Percentiles rank a stretch among this genome's conserved stretches.
Conservation (phyloP, 2,329 filamentous ascomycete species). For the Chaetomiaceae sp. region DNA sequence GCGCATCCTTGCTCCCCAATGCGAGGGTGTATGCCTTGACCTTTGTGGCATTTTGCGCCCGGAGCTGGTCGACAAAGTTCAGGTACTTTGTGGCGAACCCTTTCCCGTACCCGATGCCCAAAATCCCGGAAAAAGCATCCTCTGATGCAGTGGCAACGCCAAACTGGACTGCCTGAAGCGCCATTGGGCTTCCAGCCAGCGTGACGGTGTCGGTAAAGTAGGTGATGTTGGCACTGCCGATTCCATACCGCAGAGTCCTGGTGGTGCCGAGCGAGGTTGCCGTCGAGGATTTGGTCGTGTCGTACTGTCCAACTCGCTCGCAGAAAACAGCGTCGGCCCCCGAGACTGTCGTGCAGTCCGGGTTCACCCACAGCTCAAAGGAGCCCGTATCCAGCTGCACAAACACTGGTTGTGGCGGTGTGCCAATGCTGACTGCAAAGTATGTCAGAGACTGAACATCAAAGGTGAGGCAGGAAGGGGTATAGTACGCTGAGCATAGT, state of each 20-base stretch:
- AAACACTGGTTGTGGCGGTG: slow-evolving; percentile 47
- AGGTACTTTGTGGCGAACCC: slow-evolving; percentile 43
- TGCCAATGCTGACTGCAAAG: slow-evolving; percentile 45
- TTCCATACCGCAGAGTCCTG: slow-evolving; percentile 46
- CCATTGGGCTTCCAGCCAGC: slow-evolving; percentile 37
- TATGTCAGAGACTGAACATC: slow-evolving; percentile 19
- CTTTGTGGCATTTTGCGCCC: slow-evolving; percentile 47
- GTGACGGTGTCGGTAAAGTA: slow-evolving; percentile 45
- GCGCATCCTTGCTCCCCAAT: slow-evolving; percentile 56
- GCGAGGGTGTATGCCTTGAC: slow-evolving; percentile 62
- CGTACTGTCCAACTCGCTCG: slow-evolving; percentile 41
- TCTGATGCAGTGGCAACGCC: slow-evolving; percentile 53
- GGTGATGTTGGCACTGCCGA: slow-evolving; percentile 46
- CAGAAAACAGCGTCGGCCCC: slow-evolving; percentile 42
- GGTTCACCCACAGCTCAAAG: slow-evolving; percentile 60
- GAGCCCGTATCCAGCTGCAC: slow-evolving; percentile 57
- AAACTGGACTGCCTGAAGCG: slow-evolving; percentile 54
- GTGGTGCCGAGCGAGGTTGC: slow-evolving; percentile 30
- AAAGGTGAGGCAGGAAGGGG: slow-evolving; percentile 1
- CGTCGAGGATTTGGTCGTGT: slow-evolving; percentile 39
- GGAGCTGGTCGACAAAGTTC: slow-evolving; percentile 49
- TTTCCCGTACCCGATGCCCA: slow-evolving; percentile 68
- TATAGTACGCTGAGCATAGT: slow-evolving; percentile 45
- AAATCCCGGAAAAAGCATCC: slow-evolving; percentile 53
- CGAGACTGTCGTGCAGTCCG: slow-evolving; percentile 46